A percentile compares a stretch with the other conserved stretches of the same genome.
Evolutionary conservation across 1,284 basidiomycete species (phyloP).

Genomic region (Pterulicium gracile): DNA sequence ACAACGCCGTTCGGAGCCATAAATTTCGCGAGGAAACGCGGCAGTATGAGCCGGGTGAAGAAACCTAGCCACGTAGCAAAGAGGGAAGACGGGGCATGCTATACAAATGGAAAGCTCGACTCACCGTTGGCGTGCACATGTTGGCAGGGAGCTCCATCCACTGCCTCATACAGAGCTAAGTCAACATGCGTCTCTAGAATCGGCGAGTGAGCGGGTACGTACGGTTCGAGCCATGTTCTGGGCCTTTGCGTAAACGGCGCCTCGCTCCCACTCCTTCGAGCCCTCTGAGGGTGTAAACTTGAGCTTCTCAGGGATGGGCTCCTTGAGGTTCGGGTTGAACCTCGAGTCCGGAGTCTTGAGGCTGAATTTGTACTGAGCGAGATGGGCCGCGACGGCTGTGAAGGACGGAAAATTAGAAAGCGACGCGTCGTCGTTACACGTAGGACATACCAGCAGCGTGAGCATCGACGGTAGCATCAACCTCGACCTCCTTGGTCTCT

Average conservation of each 20-base stretch:
- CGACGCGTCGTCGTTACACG: background rate
- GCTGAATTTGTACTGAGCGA: slow-evolving; percentile 65
- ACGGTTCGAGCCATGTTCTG: slow-evolving; percentile 82
- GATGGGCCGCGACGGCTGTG: slow-evolving; percentile 64
- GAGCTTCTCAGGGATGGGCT: slow-evolving; percentile 36
- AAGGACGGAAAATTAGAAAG: background rate
- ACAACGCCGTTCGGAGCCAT: too few species aligned
- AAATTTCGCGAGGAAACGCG: too few species aligned
- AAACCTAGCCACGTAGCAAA: too few species aligned
- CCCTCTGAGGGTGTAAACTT: slow-evolving; percentile 30
- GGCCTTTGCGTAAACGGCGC: slow-evolving; percentile 62
- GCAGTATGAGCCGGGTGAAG: too few species aligned
- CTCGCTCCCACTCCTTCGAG: slow-evolving; percentile 59
- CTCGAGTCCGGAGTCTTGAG: slow-evolving; percentile 58
- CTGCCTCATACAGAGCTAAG: slow-evolving; percentile 20
- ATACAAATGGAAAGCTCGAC: slow-evolving; percentile 9
- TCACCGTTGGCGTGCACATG: slow-evolving; percentile 68
- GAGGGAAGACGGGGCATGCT: background rate
- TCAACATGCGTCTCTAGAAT: background rate
- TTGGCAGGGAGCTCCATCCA: slow-evolving; percentile 82
- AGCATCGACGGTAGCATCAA: slow-evolving; percentile 57
- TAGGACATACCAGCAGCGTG: slow-evolving; percentile 65
- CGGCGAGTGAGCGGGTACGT: slow-evolving; percentile 13
- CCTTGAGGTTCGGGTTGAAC: slow-evolving; percentile 43
- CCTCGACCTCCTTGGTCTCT: slow-evolving; percentile 42